Percentiles rank a stretch among this genome's conserved stretches.
phyloP scores from a whole-genome alignment of 116 monocot genomes.

The Cymodocea nodosa region DNA sequence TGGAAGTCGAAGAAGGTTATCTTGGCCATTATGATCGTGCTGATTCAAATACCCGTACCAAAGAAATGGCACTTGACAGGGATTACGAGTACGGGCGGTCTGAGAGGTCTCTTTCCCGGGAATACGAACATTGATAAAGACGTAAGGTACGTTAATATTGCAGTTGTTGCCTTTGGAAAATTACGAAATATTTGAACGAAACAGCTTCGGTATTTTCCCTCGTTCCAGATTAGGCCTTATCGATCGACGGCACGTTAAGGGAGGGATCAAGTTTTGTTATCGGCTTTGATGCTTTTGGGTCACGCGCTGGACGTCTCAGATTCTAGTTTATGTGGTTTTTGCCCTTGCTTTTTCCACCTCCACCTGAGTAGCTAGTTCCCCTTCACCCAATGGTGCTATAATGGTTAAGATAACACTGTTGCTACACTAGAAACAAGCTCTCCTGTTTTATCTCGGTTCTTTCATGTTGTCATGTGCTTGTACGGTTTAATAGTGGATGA shows the following conservation, averaged over 20 bases:
- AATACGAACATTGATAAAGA: constrained; percentile 18
- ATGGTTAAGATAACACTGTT: too few relatives aligned
- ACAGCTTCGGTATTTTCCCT: background rate
- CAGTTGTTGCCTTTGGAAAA: background rate
- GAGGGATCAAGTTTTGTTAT: too few relatives aligned
- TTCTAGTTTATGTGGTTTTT: too few relatives aligned
- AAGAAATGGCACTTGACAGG: constrained; percentile 26
- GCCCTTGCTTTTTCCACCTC: too few relatives aligned
- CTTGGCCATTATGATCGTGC: constrained; percentile 5
- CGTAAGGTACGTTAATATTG: background rate
- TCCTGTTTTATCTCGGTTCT: too few relatives aligned
- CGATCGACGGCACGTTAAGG: background rate
- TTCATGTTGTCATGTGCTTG: too few relatives aligned
- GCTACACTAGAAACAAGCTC: too few relatives aligned
- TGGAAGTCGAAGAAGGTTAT: constrained; percentile 16
- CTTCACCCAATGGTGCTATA: too few relatives aligned
- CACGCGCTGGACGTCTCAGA: too few relatives aligned
- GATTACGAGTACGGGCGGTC: constrained; percentile 20
- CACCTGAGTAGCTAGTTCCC: too few relatives aligned
- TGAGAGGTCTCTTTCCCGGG: constrained; percentile 34
- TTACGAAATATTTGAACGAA: background rate
- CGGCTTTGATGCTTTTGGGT: too few relatives aligned
- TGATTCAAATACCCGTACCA: constrained; percentile 23
- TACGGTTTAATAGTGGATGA: too few relatives aligned
- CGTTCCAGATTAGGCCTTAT: background rate